Base-by-base conservation (phyloP, 176 grass and related monocot genomes). In the Calamus simplicifolius region DNA sequence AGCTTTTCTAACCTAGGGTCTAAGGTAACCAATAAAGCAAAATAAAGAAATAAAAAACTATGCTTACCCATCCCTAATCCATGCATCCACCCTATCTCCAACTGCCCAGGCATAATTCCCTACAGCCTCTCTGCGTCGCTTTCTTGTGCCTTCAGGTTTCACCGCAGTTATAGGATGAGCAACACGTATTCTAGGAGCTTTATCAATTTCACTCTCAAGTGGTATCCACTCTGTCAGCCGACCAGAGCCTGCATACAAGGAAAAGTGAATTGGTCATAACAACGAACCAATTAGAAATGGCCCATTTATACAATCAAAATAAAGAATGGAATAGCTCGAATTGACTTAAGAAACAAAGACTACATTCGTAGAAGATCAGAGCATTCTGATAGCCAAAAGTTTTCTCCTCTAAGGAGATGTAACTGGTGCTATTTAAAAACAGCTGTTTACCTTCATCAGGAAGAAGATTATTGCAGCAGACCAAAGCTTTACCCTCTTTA, bases 51-150 rank as follows among this genome's bases (percentile, higher is more conserved):
- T 38, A 48, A 19, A 25, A 73, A 54, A 73, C 61, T 51, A 43
- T 57, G 7, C 83, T 73, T 85, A 93, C 94, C 94, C 73, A 73
- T 99, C 74, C 56, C 73, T 77, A 8, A 86, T 76, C 73, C 79
- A 86, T 55, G 74, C 85, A 79, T 99, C 94, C 27, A 99, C 85
- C 48, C 73, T 82, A 61, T 99, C 94, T 79, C 94, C 94, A 70
- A 79, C 57, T 61, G 74, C 63, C 87, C 87, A 98, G 54, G 59
- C 81, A 75, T 73, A 83, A 63, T 66, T 93, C 52, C 71, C 76
- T 56, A 74, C 31, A 48, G 78, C 81, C 61, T 88, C 94, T 73
- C 94, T 89, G 23, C 79, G 73, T 2, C 94, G 76, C 68, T 99
- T 99, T 62, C 87, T 81, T 69, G 81, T 99, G 77, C 79, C 82